Base-by-base conservation (phyloP, 495 filamentous ascomycete species). In the Neurospora sp. region DNA sequence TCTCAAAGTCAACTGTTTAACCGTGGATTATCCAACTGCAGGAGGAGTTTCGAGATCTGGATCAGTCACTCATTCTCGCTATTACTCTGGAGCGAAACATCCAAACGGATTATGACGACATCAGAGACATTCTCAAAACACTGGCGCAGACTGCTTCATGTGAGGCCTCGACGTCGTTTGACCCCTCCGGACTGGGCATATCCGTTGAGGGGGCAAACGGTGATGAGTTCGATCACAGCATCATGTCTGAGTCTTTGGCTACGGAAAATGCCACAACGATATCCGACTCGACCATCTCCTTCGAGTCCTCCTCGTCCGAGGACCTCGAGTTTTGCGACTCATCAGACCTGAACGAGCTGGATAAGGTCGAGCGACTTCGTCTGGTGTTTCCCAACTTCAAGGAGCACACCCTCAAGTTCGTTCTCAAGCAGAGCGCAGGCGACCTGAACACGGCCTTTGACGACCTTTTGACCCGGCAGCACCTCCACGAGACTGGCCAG, bases 371-470 rank as follows among this genome's bases (percentile, higher is more conserved):
- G 3, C 79, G 85, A 37, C 83, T 98, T 23, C 75, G 78, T 6
- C 85, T 88, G 23, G 93, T 96, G 80, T 97, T 98, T 77, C 89
- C 90, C 10, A 86, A 80, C 1, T 82, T 93, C 16, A 88, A 89
- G 38, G 78, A 78, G 1, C 89, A 91, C 73, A 89, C 91, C 66
- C 85, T 97, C 20, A 82, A 84, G 44, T 87, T 88, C 71, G 87
- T 87, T 0, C 81, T 98, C 69, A 87, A 88, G 77, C 91, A 92
- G 74, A 87, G 83, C 66, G 82, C 87, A 48, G 86, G 89, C 4
- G 86, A 92, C 77, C 84, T 90, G 23, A 85, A 86, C n/a, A 85
- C 85, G 23, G 88, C 94, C 2, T 90, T 96, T 75, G 94, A 99
- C 78, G 90, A 93, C 69, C 84, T 99, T 4, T 85, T 97, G 12